Evolutionary conservation across 352 stramenopile species (phyloP).

Genomic region (Peronospora farinosa): DNA sequence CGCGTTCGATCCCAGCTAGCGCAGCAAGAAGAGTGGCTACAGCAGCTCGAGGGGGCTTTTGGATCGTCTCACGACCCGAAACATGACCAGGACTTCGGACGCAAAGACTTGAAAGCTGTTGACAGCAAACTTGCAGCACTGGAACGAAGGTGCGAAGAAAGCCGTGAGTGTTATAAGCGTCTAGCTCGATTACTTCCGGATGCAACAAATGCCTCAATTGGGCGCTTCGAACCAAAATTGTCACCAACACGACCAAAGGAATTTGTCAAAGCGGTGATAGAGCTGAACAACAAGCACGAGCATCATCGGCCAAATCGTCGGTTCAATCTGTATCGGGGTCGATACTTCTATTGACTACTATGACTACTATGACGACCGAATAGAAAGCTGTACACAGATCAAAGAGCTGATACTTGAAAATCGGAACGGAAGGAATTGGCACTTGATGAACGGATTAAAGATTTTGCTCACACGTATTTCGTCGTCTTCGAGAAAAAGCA

Average conservation of each 20-base stretch:
- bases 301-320: conserved; percentile 30
- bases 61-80: conserved; percentile 43
- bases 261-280: conserved; percentile 74
- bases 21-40: conserved; percentile 74
- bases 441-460: no score
- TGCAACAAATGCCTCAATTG: conserved; percentile 50
- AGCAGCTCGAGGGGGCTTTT: conserved; percentile 69
- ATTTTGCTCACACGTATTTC: conserved; percentile 78
- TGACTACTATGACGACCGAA: conserved; percentile 47
- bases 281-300: conserved; percentile 52
- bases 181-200: conserved; percentile 17
- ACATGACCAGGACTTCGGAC: conserved; percentile 14
- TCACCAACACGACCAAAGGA: conserved; percentile 80
- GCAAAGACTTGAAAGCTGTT: conserved; percentile 9
- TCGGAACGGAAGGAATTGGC: no score
- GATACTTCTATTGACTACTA: conserved; percentile 8
- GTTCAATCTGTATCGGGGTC: conserved; percentile 15
- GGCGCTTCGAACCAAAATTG: conserved; percentile 77
- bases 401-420: conserved; percentile 68
- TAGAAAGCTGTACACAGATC: conserved; percentile 70
- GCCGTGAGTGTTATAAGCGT: conserved; percentile 15
- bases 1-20: conserved; percentile 49
- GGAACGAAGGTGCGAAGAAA: conserved; percentile 30
- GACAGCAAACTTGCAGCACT: conserved; percentile 37
- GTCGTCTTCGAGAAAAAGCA: conserved; percentile 52